A percentile compares a stretch with the other conserved stretches of the same genome.
Conservation (phyloP, 2,329 filamentous ascomycete genomes). For the Diplocarpon rosae region DNA sequence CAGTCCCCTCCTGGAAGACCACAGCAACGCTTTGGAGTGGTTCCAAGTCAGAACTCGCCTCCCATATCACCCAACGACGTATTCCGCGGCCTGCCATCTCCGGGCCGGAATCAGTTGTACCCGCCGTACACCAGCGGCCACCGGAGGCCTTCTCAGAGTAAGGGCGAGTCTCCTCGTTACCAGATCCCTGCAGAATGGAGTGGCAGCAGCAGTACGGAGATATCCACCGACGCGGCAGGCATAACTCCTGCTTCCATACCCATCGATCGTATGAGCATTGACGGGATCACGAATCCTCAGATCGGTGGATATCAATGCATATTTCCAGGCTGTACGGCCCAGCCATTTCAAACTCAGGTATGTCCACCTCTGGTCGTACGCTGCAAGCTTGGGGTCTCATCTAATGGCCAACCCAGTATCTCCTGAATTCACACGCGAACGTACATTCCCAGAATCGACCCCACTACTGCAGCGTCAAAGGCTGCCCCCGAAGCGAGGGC, state of each 20-base stretch:
- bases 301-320: slow-evolving; percentile 47
- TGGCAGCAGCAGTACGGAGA: slow-evolving; percentile 33
- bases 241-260: slow-evolving; percentile 34
- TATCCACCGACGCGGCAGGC: slow-evolving; percentile 32
- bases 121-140: slow-evolving; percentile 12
- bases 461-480: slow-evolving; percentile 53
- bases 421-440: slow-evolving; percentile 70
- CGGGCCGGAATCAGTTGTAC: slow-evolving; percentile 15
- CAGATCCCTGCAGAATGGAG: slow-evolving; percentile 19
- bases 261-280: slow-evolving; percentile 46
- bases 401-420: slow-evolving; percentile 33
- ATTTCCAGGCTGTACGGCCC: slow-evolving; percentile 53
- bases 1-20: slow-evolving; percentile 23
- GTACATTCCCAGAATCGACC: slow-evolving; percentile 56
- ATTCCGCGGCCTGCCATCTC: slow-evolving; percentile 32
- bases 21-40: slow-evolving; percentile 16
- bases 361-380: not conserved
- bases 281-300: slow-evolving; percentile 44
- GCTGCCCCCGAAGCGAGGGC: slow-evolving; percentile 50
- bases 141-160: slow-evolving; percentile 21
- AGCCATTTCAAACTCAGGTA: slow-evolving; percentile 66
- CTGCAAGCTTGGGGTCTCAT: not conserved
- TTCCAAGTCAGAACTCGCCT: slow-evolving; percentile 22
- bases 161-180: slow-evolving; percentile 16
- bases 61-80: slow-evolving; percentile 23